phyloP scores from a whole-genome alignment of 768 basidiomycete genomes.

The Mycena kentingensis region DNA sequence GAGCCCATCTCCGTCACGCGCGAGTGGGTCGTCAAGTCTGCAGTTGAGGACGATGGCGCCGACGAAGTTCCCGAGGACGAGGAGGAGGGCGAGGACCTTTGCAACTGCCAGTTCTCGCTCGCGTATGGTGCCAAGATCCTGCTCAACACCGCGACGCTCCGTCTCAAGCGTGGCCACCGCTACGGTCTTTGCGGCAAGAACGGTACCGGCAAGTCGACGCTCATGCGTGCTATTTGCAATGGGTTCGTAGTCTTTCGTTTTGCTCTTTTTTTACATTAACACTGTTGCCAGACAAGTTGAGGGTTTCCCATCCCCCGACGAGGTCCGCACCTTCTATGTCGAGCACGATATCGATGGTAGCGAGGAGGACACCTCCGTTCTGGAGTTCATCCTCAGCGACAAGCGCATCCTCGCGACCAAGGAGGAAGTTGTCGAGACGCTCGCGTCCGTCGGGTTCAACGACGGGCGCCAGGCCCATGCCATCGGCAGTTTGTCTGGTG shows the following conservation, averaged over 20 bases:
- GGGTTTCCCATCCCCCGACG: constrained; percentile 95
- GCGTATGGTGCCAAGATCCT: constrained; percentile 99
- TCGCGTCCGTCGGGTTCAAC: constrained; percentile 89
- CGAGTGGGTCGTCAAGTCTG: constrained; percentile 91
- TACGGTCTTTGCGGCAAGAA: constrained; percentile 99
- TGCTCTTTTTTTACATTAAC: constrained; percentile 31
- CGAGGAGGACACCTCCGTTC: constrained; percentile 88
- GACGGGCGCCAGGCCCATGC: constrained; percentile 82
- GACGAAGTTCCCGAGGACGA: constrained; percentile 78
- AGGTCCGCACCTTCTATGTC: constrained; percentile 98
- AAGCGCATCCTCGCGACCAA: constrained; percentile 73
- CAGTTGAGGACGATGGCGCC: constrained; percentile 72
- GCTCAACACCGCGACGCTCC: constrained; percentile 93
- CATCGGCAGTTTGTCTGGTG: constrained; percentile 92
- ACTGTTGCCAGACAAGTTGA: constrained; percentile 75
- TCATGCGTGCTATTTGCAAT: constrained; percentile 92
- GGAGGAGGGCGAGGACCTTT: constrained; percentile 97
- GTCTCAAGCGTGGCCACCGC: constrained; percentile 97
- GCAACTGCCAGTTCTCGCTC: constrained; percentile 98
- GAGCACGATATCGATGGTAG: constrained; percentile 98
- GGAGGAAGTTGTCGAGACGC: constrained; percentile 75
- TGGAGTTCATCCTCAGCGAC: constrained; percentile 85
- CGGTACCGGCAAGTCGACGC: constrained; percentile 95
- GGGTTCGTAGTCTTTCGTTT: constrained; percentile 43
- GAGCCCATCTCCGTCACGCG: constrained; percentile 68